These are phyloP conservation scores for Ligustrum vulgare DNA, from an alignment of 257 asterid species.

Conservation along the genomic window DNA sequence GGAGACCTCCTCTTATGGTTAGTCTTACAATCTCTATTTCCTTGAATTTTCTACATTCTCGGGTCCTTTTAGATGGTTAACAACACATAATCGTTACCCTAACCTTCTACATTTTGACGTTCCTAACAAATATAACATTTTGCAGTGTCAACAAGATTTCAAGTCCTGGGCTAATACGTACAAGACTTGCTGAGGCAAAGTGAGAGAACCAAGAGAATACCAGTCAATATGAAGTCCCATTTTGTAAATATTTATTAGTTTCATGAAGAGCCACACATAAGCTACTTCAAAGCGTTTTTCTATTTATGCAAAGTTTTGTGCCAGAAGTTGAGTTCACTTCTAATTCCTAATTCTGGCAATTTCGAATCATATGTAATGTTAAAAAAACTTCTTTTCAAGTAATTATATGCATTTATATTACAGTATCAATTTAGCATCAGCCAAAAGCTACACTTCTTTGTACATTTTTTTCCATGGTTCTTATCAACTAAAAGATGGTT, in stretches of 20 bases:
- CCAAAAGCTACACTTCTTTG: too few species aligned
- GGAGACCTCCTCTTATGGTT: slow-evolving; percentile 76
- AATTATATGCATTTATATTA: not conserved
- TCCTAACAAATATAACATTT: not conserved
- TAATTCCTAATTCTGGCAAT: too few species aligned
- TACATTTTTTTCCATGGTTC: too few species aligned
- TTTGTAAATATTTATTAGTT: not conserved
- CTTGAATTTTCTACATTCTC: not conserved
- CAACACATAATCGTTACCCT: too few species aligned
- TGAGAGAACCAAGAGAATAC: slow-evolving; percentile 21
- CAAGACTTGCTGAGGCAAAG: slow-evolving; percentile 53
- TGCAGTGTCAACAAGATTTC: slow-evolving; percentile 67
- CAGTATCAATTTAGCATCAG: too few species aligned
- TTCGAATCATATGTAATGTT: too few species aligned
- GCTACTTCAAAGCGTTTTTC: not conserved
- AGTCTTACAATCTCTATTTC: slow-evolving; percentile 14
- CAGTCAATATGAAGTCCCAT: not conserved
- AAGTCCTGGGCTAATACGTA: slow-evolving; percentile 51
- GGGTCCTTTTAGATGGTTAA: not conserved
- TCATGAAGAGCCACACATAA: not conserved
- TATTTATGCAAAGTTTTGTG: not conserved
- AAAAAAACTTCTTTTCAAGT: slow-evolving; percentile 66
- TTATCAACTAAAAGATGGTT: too few species aligned
- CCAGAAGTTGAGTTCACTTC: not conserved
- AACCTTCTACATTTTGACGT: not conserved